phyloP scores from a whole-genome alignment of 805 yeast species.

The Millerozyma acaciae region DNA sequence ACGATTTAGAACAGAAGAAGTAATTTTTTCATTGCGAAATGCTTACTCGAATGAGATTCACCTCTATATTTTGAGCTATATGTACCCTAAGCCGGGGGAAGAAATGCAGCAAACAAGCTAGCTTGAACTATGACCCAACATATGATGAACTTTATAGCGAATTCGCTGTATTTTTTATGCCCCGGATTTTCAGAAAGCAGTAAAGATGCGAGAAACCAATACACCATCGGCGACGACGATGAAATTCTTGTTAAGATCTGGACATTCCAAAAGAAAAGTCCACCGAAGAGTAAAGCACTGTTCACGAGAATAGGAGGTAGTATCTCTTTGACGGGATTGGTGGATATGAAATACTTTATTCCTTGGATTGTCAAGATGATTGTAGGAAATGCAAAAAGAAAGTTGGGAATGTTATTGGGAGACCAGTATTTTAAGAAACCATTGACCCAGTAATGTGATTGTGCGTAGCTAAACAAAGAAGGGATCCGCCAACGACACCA shows the following conservation, averaged over 20 bases:
- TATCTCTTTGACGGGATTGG: slow-evolving; percentile 29
- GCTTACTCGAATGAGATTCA: too few relatives aligned
- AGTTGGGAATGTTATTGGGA: slow-evolving; percentile 74
- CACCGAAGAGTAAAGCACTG: slow-evolving; percentile 44
- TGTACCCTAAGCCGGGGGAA: slow-evolving; percentile 76
- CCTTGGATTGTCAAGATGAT: slow-evolving; percentile 44
- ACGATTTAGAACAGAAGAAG: too few relatives aligned
- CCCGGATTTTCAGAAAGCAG: slow-evolving; percentile 4
- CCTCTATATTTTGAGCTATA: background rate
- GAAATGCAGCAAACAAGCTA: slow-evolving; percentile 69
- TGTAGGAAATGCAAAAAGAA: slow-evolving; percentile 70
- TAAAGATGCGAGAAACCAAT: slow-evolving; percentile 61
- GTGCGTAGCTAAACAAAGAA: slow-evolving; percentile 67
- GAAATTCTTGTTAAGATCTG: slow-evolving; percentile 82
- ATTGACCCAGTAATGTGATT: slow-evolving; percentile 74
- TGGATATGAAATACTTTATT: slow-evolving; percentile 28
- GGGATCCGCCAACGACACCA: slow-evolving; percentile 70
- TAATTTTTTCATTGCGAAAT: too few relatives aligned
- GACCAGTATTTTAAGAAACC: slow-evolving; percentile 88
- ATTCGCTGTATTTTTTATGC: slow-evolving; percentile 11
- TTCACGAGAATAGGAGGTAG: slow-evolving; percentile 43
- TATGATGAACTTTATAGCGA: slow-evolving; percentile 43
- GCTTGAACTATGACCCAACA: slow-evolving; percentile 70
- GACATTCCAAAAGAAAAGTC: slow-evolving; percentile 67
- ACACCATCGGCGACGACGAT: slow-evolving; percentile 69